Evolutionary conservation across 768 basidiomycete genomes (phyloP).

Genomic region (Tubosaeta sp.): DNA sequence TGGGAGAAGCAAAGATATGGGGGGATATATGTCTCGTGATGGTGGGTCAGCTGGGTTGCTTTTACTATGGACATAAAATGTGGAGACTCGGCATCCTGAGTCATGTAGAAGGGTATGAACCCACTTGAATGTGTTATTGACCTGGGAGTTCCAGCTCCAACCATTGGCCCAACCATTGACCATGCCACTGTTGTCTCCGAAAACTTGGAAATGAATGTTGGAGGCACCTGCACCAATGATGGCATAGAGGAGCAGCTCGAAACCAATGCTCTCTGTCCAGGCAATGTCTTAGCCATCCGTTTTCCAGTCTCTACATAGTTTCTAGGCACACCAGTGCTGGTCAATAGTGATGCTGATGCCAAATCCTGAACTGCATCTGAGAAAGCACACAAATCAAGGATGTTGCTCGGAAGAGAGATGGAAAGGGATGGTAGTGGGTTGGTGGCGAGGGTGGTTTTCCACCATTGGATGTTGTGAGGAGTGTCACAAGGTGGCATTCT

Average conservation of each 20-base stretch:
- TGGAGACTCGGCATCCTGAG: neutral
- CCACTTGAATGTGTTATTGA: conserved; percentile 28
- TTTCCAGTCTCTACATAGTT: conserved; percentile 12
- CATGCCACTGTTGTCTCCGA: conserved; percentile 33
- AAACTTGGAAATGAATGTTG: neutral
- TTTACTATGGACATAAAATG: conserved; percentile 11
- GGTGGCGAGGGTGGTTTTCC: too few relatives aligned
- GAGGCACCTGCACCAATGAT: neutral
- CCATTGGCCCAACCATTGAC: conserved; percentile 36
- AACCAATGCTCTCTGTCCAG: conserved; percentile 45
- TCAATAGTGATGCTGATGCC: conserved; percentile 7
- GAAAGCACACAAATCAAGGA: conserved; percentile 1
- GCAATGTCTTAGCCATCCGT: conserved; percentile 36
- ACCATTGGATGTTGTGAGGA: neutral
- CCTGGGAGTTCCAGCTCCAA: conserved; percentile 20
- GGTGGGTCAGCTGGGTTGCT: conserved; percentile 5
- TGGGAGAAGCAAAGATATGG: conserved; percentile 2
- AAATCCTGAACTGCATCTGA: conserved; percentile 16
- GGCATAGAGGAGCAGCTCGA: conserved; percentile 36
- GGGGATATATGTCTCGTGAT: neutral
- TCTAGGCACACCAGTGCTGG: too few relatives aligned
- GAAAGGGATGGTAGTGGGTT: too few relatives aligned
- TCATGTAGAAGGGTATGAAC: conserved; percentile 13
- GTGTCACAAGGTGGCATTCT: conserved; percentile 9
- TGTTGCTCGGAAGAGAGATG: conserved; percentile 8